A percentile compares a stretch with the other conserved stretches of the same genome.
phyloP scores from a whole-genome alignment of 108 stramenopile species.

The Cyclotella baltica region DNA sequence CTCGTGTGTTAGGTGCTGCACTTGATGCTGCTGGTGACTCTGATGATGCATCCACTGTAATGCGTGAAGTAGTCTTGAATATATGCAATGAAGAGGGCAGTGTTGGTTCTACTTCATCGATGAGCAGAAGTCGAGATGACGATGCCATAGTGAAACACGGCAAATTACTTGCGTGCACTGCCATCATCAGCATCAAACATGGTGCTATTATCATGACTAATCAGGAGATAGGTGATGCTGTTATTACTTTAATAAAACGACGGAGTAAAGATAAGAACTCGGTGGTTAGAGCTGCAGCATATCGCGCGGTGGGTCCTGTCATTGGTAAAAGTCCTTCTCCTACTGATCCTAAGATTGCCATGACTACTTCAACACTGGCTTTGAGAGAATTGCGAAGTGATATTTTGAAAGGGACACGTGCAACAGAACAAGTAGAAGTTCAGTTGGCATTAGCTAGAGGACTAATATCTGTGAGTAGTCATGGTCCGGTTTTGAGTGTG shows the following conservation, averaged over 20 bases:
- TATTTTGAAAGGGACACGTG: conserved; percentile 58
- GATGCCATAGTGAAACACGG: conserved; percentile 45
- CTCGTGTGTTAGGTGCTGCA: conserved; percentile 45
- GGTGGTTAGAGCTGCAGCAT: conserved; percentile 52
- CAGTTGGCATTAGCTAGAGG: conserved; percentile 57
- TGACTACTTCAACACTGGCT: conserved; percentile 20
- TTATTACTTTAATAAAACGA: conserved; percentile 31
- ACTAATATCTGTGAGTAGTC: conserved; percentile 40
- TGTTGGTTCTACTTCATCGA: conserved; percentile 18
- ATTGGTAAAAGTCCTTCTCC: conserved; percentile 40
- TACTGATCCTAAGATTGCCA: conserved; percentile 25
- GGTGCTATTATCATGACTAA: conserved; percentile 41
- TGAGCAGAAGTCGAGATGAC: conserved; percentile 28
- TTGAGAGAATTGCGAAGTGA: conserved; percentile 54
- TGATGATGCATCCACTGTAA: conserved; percentile 50
- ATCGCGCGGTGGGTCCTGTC: conserved; percentile 49
- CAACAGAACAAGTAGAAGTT: conserved; percentile 53
- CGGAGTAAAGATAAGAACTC: conserved; percentile 44
- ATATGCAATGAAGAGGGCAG: conserved; percentile 35
- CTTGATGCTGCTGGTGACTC: conserved; percentile 49
- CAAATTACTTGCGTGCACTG: conserved; percentile 39
- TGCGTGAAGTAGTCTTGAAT: conserved; percentile 51
- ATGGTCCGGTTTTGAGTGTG: too few species aligned
- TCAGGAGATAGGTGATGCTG: conserved; percentile 45
- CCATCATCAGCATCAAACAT: conserved; percentile 41